These are phyloP conservation scores for Nymphaea thermarum DNA, from an alignment of 164 flowering plant species.

Conservation along the genomic window DNA sequence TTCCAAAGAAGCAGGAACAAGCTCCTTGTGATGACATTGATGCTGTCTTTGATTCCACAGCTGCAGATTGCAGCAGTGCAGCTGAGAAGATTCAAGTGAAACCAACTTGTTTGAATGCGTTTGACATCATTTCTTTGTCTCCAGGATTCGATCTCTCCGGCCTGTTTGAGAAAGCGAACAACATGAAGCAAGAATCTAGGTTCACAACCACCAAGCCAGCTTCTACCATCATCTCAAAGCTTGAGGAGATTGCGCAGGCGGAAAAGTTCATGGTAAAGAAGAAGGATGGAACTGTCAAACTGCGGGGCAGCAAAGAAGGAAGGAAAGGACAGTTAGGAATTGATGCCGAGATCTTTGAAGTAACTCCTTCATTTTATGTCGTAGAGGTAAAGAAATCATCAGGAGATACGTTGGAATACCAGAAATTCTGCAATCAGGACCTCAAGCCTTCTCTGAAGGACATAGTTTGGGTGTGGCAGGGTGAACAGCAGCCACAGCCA, in stretches of 20 bases:
- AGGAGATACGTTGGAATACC: constrained; percentile 39
- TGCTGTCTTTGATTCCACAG: constrained; percentile 4
- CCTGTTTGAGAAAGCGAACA: constrained; percentile 20
- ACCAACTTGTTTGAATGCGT: constrained; percentile 30
- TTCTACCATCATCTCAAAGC: constrained; percentile 30
- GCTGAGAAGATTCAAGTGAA: constrained; percentile 10
- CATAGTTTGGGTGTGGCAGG: constrained; percentile 31
- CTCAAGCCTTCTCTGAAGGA: constrained; percentile 38
- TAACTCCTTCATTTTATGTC: constrained; percentile 26
- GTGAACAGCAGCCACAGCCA: constrained; percentile 6
- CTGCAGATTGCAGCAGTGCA: not conserved
- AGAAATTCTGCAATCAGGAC: constrained; percentile 27
- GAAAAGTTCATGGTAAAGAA: constrained; percentile 27
- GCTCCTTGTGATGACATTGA: constrained; percentile 4
- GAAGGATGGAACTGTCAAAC: constrained; percentile 25
- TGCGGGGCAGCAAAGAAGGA: constrained; percentile 26
- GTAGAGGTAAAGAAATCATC: constrained; percentile 35
- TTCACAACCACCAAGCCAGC: constrained; percentile 24
- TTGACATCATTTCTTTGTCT: constrained; percentile 37
- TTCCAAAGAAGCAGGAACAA: not conserved
- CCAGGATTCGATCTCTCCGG: constrained; percentile 33
- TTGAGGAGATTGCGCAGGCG: constrained; percentile 28
- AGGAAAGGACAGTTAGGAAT: constrained; percentile 37
- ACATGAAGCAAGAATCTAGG: constrained; percentile 13
- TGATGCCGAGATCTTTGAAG: constrained; percentile 42